Conservation (phyloP, 2,329 filamentous ascomycete genomes). For the Ascochyta rabiei region DNA sequence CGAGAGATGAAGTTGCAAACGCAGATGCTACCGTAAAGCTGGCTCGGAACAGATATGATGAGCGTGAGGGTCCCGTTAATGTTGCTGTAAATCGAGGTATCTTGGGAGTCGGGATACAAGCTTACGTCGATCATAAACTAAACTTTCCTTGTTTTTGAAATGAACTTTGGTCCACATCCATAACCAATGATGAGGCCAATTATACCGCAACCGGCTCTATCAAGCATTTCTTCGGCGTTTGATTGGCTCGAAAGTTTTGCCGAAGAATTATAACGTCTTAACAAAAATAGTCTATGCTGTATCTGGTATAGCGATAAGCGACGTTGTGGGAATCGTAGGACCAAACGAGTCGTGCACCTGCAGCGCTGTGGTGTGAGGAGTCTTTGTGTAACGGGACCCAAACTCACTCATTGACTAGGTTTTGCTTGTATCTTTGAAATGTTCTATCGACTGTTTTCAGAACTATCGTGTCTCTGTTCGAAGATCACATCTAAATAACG, state of each 20-base stretch:
- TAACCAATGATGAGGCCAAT: constrained; percentile 2
- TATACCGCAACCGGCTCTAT: neutral
- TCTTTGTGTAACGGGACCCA: constrained; percentile 3
- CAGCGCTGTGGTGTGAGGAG: constrained; percentile 1
- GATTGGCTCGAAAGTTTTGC: constrained; percentile 1
- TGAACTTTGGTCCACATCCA: constrained; percentile 4
- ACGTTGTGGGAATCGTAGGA: constrained; percentile 7
- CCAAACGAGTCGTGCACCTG: constrained; percentile 6
- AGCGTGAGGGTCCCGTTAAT: neutral
- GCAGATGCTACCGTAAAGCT: neutral
- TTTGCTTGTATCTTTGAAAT: neutral
- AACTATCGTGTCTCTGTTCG: neutral
- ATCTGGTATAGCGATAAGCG: constrained; percentile 1
- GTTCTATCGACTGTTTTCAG: neutral
- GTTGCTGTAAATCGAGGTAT: neutral
- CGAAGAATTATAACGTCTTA: neutral
- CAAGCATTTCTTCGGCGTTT: neutral
- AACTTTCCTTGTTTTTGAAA: neutral
- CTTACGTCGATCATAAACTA: constrained; percentile 2
- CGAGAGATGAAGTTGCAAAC: neutral
- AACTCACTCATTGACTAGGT: constrained; percentile 7
- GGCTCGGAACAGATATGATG: neutral
- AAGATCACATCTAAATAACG: neutral
- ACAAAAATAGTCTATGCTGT: neutral
- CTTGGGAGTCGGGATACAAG: neutral